A percentile compares a stretch with the other conserved stretches of the same genome.
phyloP scores from a whole-genome alignment of 192 early-diverging fungal genomes.

The Coemansia sp. region DNA sequence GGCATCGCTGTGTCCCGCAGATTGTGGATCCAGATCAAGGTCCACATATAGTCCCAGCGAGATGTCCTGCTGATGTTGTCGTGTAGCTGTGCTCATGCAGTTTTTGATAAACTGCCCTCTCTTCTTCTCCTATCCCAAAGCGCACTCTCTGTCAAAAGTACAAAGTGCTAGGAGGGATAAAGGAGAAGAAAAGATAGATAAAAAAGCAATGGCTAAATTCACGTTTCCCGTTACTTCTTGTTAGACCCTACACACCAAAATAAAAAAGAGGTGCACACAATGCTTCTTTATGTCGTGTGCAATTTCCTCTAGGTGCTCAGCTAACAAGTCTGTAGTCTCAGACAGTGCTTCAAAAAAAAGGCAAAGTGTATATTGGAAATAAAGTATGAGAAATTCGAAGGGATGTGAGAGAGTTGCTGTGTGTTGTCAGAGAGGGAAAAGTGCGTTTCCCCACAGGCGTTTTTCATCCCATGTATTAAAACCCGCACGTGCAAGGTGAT shows the following conservation, averaged over 20 bases:
- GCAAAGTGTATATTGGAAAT: no score
- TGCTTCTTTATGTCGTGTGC: not conserved
- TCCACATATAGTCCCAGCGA: not conserved
- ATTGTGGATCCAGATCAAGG: not conserved
- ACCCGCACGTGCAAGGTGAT: not conserved
- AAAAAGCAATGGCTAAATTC: not conserved
- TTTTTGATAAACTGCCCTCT: no score
- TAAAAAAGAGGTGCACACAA: not conserved
- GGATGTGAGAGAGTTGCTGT: no score
- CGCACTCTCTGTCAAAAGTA: not conserved
- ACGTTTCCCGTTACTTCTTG: not conserved
- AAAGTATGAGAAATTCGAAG: no score
- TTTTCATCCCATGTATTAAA: no score
- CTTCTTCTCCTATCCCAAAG: no score
- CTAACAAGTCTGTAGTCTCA: constrained; percentile 13
- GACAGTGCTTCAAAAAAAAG: no score
- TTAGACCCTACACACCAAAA: constrained; percentile 1
- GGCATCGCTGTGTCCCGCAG: no score
- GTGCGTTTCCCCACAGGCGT: no score
- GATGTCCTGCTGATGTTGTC: not conserved
- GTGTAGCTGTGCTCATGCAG: constrained; percentile 9
- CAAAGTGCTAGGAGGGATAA: not conserved
- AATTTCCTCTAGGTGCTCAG: not conserved
- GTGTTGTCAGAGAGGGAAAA: no score
- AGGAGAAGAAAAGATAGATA: not conserved